Base-by-base conservation (phyloP, 768 basidiomycete genomes). In the Termitomyces sp. region DNA sequence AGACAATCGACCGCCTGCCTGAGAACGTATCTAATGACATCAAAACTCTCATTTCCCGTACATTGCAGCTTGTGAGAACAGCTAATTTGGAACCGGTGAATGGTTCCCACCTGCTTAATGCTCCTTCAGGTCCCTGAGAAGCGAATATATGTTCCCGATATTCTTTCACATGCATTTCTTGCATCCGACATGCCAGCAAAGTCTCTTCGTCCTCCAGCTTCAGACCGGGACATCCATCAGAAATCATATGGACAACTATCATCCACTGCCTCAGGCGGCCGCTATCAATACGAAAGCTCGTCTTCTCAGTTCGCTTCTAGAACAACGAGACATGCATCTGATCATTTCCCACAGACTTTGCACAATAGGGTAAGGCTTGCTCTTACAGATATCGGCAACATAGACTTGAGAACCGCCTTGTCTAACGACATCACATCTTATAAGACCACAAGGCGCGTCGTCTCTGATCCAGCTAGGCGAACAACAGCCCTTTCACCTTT, bases 391-490 rank as follows among this genome's bases (percentile, higher is more conserved):
- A 56, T 69, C 32, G 62, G 64, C n/a, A 68, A 68, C 58, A 56
- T 55, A 3, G 53, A 67, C 44, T 38, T 64, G 38, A 62, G 67
- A 50, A 61, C 50, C 22, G 45, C 64, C 14, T 60, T 69, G 32
- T 35, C 53, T 26, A 36, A 65, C 42, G 64, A 70, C 54, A 33
- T 63, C 18, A 33, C 62, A 10, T 52, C 64, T n/a, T 36, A 42
- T 36, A 54, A 57, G 28, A 36, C 59, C n/a, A 62, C 60, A 26
- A 64, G 66, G 50, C 70, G 73, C 22, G 60, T 72, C 24, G 70
- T 72, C 40, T 74, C 73, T 26, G 72, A 74, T 51, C 73, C 73
- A 9, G 48, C 66, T 51, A 48, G 58, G 14, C 54, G 32, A 57
- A 59, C 38, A 43, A 6, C 16, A 35, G 57, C 28, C 50, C 38